A percentile compares a stretch with the other conserved stretches of the same genome.
phyloP scores from a whole-genome alignment of 2,329 filamentous ascomycete species.

The Chaetomium sp. region DNA sequence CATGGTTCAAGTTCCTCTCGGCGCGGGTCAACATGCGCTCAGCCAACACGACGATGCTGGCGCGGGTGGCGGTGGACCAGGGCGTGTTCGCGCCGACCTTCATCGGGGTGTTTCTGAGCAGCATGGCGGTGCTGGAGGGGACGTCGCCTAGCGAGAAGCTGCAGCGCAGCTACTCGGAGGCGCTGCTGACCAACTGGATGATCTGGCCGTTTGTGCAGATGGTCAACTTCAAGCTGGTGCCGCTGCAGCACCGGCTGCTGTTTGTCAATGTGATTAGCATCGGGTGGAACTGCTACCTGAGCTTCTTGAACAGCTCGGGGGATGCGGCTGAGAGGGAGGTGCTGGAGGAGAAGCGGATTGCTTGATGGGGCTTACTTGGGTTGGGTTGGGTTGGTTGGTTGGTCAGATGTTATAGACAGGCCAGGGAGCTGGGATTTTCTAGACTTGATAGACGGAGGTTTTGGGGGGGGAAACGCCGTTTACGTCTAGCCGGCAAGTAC shows the following conservation, averaged over 20 bases:
- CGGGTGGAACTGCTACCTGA: conserved; percentile 67
- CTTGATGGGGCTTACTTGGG: background rate
- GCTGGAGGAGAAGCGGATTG: background rate
- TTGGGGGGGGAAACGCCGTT: background rate
- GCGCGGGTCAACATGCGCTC: conserved; percentile 64
- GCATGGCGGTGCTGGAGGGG: conserved; percentile 83
- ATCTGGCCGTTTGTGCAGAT: conserved; percentile 86
- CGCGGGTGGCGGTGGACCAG: conserved; percentile 81
- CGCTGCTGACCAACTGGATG: conserved; percentile 81
- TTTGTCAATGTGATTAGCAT: conserved; percentile 81
- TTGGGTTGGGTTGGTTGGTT: background rate
- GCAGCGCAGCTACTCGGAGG: conserved; percentile 67
- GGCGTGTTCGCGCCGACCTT: conserved; percentile 80
- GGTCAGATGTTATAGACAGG: conserved; percentile 8
- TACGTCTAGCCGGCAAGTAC: background rate
- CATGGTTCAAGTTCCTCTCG: conserved; percentile 82
- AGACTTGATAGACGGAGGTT: background rate
- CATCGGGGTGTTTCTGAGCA: conserved; percentile 77
- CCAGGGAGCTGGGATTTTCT: conserved; percentile 7
- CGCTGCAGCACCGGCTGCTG: conserved; percentile 78
- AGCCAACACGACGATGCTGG: conserved; percentile 69
- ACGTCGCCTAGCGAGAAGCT: conserved; percentile 64
- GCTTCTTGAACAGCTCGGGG: conserved; percentile 58
- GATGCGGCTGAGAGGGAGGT: conserved; percentile 22
- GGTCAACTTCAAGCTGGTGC: conserved; percentile 85